phyloP scores from a whole-genome alignment of 2,329 filamentous ascomycete genomes.

The Ophiostoma perfectum region DNA sequence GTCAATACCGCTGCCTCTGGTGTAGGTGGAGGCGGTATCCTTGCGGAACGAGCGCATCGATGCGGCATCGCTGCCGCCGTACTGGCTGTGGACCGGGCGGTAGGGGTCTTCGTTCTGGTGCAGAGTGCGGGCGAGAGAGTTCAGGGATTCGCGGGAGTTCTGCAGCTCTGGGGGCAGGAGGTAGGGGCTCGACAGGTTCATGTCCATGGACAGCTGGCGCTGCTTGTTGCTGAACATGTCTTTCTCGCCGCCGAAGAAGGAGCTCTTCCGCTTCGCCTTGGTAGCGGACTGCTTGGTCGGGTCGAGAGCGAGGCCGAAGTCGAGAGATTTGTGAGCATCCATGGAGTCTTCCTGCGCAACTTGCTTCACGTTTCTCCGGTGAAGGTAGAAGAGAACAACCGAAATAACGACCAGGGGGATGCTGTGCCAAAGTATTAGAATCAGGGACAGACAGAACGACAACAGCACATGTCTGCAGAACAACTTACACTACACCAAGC shows the following conservation, averaged over 20 bases:
- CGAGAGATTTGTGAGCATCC: constrained; percentile 84
- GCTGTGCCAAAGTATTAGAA: constrained; percentile 40
- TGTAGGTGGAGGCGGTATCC: constrained; percentile 36
- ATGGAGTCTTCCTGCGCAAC: constrained; percentile 70
- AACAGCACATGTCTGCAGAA: too few relatives aligned
- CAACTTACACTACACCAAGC: constrained; percentile 59
- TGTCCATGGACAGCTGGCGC: constrained; percentile 62
- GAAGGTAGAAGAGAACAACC: constrained; percentile 66
- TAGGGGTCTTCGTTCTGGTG: constrained; percentile 79
- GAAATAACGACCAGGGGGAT: constrained; percentile 67
- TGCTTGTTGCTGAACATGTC: constrained; percentile 40
- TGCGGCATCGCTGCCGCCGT: constrained; percentile 51
- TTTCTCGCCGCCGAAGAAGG: constrained; percentile 53
- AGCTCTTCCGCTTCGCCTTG: constrained; percentile 44
- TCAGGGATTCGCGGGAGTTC: constrained; percentile 76
- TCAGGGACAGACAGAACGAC: too few relatives aligned
- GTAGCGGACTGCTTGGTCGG: constrained; percentile 27
- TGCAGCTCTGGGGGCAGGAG: constrained; percentile 81
- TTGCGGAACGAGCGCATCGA: constrained; percentile 50
- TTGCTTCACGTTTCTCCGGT: constrained; percentile 69
- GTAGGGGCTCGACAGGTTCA: constrained; percentile 79
- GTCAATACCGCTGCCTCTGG: constrained; percentile 26
- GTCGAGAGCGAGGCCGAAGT: constrained; percentile 73
- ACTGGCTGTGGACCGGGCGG: constrained; percentile 51
- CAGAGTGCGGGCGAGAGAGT: constrained; percentile 74